These are phyloP conservation scores for Digitaria exilis DNA, from an alignment of 202 grass and related monocot genomes.

Conservation along the genomic window DNA sequence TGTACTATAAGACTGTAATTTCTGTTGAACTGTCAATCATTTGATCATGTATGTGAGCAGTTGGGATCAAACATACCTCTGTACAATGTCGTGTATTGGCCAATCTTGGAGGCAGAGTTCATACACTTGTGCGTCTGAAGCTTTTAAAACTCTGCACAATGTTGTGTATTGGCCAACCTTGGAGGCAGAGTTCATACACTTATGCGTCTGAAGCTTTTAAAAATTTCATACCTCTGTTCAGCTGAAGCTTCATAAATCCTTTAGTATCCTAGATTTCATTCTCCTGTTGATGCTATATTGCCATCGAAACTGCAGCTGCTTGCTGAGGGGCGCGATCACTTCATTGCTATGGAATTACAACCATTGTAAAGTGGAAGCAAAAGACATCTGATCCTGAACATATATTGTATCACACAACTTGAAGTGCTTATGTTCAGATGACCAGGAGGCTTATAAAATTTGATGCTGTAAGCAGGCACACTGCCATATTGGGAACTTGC, in stretches of 20 bases:
- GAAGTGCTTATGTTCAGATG: not conserved
- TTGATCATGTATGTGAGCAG: not conserved
- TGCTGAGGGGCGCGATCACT: not conserved
- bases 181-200: no score
- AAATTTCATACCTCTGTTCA: not conserved
- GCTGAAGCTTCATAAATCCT: not conserved
- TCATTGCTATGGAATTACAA: not conserved
- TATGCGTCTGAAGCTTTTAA: not conserved
- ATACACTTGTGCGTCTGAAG: not conserved
- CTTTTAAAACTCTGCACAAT: conserved; percentile 1
- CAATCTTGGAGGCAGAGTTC: not conserved
- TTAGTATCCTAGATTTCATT: not conserved
- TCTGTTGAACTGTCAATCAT: not conserved
- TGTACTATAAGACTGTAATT: conserved; percentile 3
- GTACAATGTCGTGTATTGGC: not conserved
- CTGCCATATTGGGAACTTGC: not conserved
- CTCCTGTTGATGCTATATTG: not conserved
- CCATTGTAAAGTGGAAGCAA: not conserved
- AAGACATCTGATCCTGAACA: not conserved
- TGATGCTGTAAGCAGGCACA: not conserved
- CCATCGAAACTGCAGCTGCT: not conserved
- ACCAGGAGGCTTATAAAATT: not conserved
- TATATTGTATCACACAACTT: not conserved
- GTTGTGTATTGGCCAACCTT: not conserved
- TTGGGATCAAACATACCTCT: not conserved